Conservation (phyloP, 2,329 filamentous ascomycete species). For the Amesomyces nigricolor region DNA sequence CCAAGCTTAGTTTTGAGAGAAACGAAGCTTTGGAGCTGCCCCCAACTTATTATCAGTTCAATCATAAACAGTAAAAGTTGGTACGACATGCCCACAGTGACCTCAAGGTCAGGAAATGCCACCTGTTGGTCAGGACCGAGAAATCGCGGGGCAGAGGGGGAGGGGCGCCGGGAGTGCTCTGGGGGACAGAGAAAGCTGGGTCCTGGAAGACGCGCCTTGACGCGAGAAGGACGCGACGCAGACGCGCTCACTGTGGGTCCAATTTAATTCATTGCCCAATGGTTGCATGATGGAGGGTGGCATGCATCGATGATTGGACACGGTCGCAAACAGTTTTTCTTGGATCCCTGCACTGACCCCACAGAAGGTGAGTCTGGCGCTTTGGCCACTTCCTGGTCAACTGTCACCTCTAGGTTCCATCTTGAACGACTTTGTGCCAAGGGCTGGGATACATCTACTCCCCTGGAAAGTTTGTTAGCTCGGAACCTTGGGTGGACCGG, state of each 20-base stretch:
- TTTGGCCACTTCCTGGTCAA: conserved; percentile 5
- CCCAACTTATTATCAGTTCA: too few relatives aligned
- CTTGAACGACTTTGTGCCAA: too few relatives aligned
- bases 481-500: too few relatives aligned
- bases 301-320: conserved; percentile 17
- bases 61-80: too few relatives aligned
- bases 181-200: background rate
- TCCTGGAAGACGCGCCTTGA: conserved; percentile 19
- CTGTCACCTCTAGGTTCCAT: too few relatives aligned
- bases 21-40: too few relatives aligned
- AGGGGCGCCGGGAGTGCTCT: background rate
- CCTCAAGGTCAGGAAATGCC: too few relatives aligned
- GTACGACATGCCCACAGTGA: too few relatives aligned
- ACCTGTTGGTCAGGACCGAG: too few relatives aligned
- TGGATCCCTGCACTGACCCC: background rate
- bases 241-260: conserved; percentile 18
- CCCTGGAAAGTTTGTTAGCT: too few relatives aligned
- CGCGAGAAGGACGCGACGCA: conserved; percentile 20
- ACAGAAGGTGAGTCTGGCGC: background rate
- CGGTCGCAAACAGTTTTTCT: background rate
- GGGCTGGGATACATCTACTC: too few relatives aligned
- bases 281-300: background rate
- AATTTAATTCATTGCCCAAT: conserved; percentile 23
- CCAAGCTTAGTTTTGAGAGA: too few relatives aligned
- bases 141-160: background rate